phyloP scores from a whole-genome alignment of 805 yeast genomes.

The Jamesozyma piceae region DNA sequence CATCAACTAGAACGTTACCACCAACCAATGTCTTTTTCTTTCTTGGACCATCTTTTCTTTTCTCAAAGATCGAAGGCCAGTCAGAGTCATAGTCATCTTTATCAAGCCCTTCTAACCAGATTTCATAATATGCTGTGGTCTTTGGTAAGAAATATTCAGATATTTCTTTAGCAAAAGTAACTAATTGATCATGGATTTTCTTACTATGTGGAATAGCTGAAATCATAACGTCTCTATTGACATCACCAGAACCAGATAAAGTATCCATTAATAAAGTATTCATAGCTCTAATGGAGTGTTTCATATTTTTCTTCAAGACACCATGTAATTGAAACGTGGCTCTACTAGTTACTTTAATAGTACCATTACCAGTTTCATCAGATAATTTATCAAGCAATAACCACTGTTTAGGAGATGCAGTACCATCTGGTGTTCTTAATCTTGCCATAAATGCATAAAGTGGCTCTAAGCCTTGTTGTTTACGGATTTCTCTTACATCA shows the following conservation, averaged over 20 bases:
- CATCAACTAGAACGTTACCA: constrained; percentile 71
- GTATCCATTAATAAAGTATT: constrained; percentile 87
- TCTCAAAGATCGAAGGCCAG: constrained; percentile 56
- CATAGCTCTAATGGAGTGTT: constrained; percentile 87
- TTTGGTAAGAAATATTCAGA: constrained; percentile 80
- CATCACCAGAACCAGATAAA: constrained; percentile 97
- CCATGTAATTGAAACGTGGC: constrained; percentile 97
- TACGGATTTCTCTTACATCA: constrained; percentile 87
- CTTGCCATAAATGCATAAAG: constrained; percentile 96
- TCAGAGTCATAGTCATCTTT: constrained; percentile 53
- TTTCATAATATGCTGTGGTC: constrained; percentile 93
- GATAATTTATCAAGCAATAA: constrained; percentile 74
- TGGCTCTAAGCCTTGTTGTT: constrained; percentile 87
- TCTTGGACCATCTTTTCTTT: constrained; percentile 64
- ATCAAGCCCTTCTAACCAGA: constrained; percentile 87
- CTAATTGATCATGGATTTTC: constrained; percentile 68
- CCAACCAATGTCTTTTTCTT: constrained; percentile 78
- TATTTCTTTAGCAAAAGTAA: constrained; percentile 50
- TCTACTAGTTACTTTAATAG: constrained; percentile 89
- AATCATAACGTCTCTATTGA: constrained; percentile 88
- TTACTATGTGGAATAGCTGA: constrained; percentile 84
- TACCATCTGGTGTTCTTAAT: constrained; percentile 90
- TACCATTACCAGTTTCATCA: constrained; percentile 79
- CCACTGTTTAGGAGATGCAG: constrained; percentile 83
- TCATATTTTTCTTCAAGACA: constrained; percentile 78